These are phyloP conservation scores for Colletotrichum sp. DNA, from an alignment of 2,329 filamentous ascomycete genomes.

Conservation along the genomic window DNA sequence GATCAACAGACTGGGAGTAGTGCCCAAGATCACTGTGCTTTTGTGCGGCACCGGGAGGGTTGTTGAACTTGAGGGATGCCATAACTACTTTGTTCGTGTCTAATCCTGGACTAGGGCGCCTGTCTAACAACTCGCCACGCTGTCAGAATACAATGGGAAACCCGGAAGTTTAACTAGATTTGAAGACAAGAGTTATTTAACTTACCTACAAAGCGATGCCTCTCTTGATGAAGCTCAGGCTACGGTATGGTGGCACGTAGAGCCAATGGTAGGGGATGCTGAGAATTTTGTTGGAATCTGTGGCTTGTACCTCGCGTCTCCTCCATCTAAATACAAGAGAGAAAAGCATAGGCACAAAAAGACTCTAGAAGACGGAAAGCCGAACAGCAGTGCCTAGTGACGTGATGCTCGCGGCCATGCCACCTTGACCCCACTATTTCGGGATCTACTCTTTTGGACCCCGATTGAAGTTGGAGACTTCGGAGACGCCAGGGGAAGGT, in stretches of 20 bases:
- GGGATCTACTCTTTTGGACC: neutral
- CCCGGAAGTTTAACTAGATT: rapidly evolving
- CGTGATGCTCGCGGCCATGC: neutral
- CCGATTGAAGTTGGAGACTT: neutral
- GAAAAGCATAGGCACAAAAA: neutral
- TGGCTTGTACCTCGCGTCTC: rapidly evolving
- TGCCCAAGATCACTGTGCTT: constrained; percentile 8
- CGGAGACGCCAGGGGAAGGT: neutral
- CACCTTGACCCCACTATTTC: neutral
- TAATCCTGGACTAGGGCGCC: neutral
- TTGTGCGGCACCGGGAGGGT: neutral
- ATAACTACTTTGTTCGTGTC: neutral
- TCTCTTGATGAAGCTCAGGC: neutral
- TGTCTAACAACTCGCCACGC: neutral
- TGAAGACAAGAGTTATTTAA: neutral
- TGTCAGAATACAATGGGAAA: neutral
- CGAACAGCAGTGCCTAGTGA: neutral
- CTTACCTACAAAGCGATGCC: neutral
- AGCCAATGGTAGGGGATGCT: neutral
- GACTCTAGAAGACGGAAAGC: neutral
- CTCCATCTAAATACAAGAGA: neutral
- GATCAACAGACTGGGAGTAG: constrained; percentile 28
- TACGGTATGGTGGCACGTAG: neutral
- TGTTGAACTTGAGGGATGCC: neutral
- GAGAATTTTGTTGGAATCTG: neutral